These are phyloP conservation scores for Nakaseomyces bracarensis DNA, from an alignment of 1,139 yeast genomes.

Conservation along the genomic window DNA sequence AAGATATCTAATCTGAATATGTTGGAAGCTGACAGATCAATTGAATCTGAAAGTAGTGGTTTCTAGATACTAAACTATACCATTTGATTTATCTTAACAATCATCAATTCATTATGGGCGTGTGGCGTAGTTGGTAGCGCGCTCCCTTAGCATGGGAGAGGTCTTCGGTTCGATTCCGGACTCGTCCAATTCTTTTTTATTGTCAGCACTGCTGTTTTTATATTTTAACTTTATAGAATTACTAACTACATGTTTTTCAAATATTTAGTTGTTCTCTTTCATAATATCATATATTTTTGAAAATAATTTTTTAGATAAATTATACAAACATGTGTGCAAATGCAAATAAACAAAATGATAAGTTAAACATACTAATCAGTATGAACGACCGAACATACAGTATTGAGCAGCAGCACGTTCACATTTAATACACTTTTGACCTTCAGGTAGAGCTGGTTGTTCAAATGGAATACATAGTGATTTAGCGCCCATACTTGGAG, in stretches of 20 bases:
- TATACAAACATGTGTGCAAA: constrained; percentile 3
- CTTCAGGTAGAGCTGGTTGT: constrained; percentile 72
- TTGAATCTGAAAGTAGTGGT: too few species aligned
- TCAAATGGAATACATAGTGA: constrained; percentile 93
- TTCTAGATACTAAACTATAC: not conserved
- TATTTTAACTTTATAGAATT: too few species aligned
- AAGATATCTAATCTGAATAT: too few species aligned
- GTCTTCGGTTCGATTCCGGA: constrained; percentile 88
- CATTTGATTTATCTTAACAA: not conserved
- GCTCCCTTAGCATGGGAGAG: constrained; percentile 86
- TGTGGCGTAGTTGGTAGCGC: constrained; percentile 93
- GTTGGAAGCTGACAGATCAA: too few species aligned
- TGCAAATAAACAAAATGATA: not conserved
- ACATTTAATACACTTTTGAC: constrained; percentile 84
- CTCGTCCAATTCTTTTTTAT: constrained; percentile 51
- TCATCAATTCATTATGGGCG: constrained; percentile 42
- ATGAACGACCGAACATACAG: constrained; percentile 95
- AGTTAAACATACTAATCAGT: constrained; percentile 35
- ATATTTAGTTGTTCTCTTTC: not conserved
- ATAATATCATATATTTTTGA: not conserved
- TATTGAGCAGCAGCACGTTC: constrained; percentile 63
- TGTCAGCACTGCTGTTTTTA: too few species aligned
- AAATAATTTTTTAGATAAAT: not conserved
- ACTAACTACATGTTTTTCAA: not conserved
- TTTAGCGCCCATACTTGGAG: constrained; percentile 99